Evolutionary conservation across 345 rosid genomes (phyloP).

Genomic region (Zanthoxylum bungeanum): DNA sequence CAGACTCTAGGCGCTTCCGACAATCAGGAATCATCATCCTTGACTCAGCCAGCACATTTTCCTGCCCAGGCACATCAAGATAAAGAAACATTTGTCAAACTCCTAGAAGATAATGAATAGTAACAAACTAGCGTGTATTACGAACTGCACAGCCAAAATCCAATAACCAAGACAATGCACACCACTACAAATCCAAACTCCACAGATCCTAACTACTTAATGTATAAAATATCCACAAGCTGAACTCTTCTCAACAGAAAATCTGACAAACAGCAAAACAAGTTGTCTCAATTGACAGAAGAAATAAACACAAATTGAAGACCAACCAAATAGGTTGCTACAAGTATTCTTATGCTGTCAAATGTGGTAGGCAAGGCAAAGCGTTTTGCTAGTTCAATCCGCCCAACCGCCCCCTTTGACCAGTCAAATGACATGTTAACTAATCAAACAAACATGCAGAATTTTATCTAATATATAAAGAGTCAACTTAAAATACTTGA

Average conservation of each 20-base stretch:
- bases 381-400: too few species aligned
- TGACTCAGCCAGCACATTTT: conserved; percentile 93
- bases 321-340: neutral
- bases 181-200: neutral
- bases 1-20: conserved; percentile 81
- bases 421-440: too few species aligned
- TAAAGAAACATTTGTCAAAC: neutral
- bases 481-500: too few species aligned
- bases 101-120: too few species aligned
- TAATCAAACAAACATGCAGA: too few species aligned
- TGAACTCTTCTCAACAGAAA: neutral
- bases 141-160: neutral
- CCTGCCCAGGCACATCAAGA: conserved; percentile 42
- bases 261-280: too few species aligned
- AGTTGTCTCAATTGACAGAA: neutral
- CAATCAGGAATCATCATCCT: conserved; percentile 99
- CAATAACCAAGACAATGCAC: neutral
- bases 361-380: too few species aligned
- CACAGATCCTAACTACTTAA: neutral
- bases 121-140: too few species aligned
- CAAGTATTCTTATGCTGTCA: too few species aligned
- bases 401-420: too few species aligned
- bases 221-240: neutral
- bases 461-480: too few species aligned
- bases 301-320: neutral